phyloP scores from a whole-genome alignment of 2,329 filamentous ascomycete genomes.

The Neonectria faginata region DNA sequence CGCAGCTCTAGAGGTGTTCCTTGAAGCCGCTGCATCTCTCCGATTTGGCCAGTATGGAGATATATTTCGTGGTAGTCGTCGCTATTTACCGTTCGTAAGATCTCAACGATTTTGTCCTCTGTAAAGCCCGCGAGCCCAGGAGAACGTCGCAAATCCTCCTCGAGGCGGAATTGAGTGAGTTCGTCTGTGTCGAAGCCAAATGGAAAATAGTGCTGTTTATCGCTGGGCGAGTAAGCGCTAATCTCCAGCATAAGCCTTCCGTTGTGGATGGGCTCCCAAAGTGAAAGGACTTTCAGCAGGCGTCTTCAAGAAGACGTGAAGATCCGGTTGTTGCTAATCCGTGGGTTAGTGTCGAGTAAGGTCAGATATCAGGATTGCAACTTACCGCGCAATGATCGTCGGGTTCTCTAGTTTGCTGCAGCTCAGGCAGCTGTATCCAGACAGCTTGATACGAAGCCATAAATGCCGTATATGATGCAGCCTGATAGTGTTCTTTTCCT shows the following conservation, averaged over 20 bases:
- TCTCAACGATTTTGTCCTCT: too few species aligned
- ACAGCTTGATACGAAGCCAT: slow-evolving; percentile 16
- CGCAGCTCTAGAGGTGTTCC: slow-evolving; percentile 15
- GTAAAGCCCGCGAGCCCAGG: neutral
- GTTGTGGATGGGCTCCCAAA: neutral
- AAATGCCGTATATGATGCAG: slow-evolving; percentile 20
- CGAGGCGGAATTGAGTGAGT: slow-evolving; percentile 2
- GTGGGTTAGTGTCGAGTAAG: neutral
- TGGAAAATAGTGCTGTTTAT: slow-evolving; percentile 10
- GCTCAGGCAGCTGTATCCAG: slow-evolving; percentile 3
- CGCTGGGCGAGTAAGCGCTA: slow-evolving; percentile 22
- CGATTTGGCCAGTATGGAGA: too few species aligned
- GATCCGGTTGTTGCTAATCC: slow-evolving; percentile 13
- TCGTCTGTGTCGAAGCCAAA: neutral
- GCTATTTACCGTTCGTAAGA: too few species aligned
- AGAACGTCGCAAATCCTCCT: neutral
- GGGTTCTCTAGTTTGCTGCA: slow-evolving; percentile 1
- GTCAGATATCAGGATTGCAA: neutral
- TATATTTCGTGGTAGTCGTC: too few species aligned
- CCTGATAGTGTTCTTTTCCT: slow-evolving; percentile 10
- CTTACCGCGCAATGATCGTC: neutral
- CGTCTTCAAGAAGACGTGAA: slow-evolving; percentile 2
- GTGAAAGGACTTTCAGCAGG: slow-evolving; percentile 16
- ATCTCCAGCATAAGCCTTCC: slow-evolving; percentile 19
- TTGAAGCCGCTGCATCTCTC: neutral